These are phyloP conservation scores for Melaleuca quinquenervia DNA, from an alignment of 345 rosid genomes.

Conservation along the genomic window DNA sequence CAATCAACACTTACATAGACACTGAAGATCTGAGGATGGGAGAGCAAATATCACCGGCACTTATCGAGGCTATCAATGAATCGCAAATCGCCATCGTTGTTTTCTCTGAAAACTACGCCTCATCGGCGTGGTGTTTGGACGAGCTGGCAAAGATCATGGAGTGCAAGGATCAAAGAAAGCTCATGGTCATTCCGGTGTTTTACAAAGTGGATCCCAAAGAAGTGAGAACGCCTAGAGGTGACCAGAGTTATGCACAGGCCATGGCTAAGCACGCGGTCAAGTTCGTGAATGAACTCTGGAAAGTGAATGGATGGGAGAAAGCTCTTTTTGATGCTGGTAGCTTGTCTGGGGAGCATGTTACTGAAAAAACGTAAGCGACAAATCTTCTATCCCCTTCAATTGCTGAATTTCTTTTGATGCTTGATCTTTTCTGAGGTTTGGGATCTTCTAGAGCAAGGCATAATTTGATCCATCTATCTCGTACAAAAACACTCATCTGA, in stretches of 20 bases:
- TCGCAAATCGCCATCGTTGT: accelerated
- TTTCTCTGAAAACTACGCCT: background rate
- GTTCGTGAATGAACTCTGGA: accelerated
- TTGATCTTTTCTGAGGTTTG: background rate
- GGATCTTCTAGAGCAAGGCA: too few species aligned
- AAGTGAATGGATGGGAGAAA: background rate
- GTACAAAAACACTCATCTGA: too few species aligned
- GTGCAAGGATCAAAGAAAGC: accelerated
- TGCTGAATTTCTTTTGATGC: too few species aligned
- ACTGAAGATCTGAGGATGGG: too few species aligned
- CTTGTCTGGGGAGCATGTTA: accelerated
- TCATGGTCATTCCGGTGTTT: accelerated
- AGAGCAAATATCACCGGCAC: accelerated
- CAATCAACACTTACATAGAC: too few species aligned
- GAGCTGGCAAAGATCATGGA: background rate
- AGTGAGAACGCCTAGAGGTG: background rate
- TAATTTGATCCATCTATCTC: too few species aligned
- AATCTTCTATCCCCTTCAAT: too few species aligned
- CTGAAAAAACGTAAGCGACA: background rate
- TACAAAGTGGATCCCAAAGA: background rate
- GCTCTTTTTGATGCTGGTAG: accelerated
- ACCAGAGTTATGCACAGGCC: background rate
- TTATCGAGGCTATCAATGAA: background rate
- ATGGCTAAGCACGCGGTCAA: accelerated
- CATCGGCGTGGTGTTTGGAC: accelerated